Conservation (phyloP, 176 grass and related monocot genomes). For the Oryza meridionalis region DNA sequence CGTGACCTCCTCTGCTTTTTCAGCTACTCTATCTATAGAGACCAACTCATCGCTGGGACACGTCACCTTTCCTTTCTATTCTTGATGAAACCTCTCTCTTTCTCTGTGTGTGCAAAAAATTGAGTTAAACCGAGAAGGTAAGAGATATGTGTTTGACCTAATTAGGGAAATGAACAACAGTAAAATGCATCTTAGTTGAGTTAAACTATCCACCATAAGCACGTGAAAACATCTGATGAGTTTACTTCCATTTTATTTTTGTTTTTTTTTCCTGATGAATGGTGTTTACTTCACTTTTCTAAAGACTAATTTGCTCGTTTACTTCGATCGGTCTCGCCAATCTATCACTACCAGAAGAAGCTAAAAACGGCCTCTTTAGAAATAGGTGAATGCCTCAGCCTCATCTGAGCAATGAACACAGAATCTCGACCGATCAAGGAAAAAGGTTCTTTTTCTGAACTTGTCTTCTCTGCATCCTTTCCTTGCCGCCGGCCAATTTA, state of each 20-base stretch:
- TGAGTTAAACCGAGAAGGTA: neutral
- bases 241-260: neutral
- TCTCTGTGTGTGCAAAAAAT: neutral
- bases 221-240: neutral
- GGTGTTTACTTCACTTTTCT: neutral
- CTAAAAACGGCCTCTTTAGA: neutral
- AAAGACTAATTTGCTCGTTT: neutral
- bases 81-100: neutral
- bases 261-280: neutral
- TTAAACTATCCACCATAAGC: neutral
- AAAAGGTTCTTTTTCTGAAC: neutral
- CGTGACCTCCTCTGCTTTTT: too few species aligned
- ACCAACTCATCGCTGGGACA: neutral
- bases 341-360: neutral
- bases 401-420: neutral
- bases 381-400: neutral
- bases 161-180: neutral
- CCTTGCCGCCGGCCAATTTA: neutral
- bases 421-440: neutral
- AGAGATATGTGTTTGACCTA: neutral
- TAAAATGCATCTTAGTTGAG: neutral
- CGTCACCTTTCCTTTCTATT: neutral
- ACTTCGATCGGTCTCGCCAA: neutral
- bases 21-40: too few species aligned
- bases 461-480: neutral